A percentile compares a stretch with the other conserved stretches of the same genome.
Conservation (phyloP, 495 filamentous ascomycete genomes). For the Penicillium simplicissimum region DNA sequence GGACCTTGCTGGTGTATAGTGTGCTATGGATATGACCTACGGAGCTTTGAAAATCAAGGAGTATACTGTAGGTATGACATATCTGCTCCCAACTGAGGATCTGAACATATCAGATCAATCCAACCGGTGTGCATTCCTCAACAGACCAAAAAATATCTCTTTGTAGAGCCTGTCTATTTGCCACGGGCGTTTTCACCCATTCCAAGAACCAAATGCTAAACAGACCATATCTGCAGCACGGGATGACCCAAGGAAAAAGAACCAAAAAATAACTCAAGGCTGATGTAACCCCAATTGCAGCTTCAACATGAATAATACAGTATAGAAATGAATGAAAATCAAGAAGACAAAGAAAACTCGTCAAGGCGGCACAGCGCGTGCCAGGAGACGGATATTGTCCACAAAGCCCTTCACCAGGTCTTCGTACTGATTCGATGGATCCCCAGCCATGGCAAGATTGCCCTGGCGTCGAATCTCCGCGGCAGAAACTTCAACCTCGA, state of each 20-base stretch:
- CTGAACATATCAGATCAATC: background rate
- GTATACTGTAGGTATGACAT: no score
- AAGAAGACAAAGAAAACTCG: conserved; percentile 9
- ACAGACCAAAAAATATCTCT: background rate
- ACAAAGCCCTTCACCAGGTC: conserved; percentile 78
- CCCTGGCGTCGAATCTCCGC: conserved; percentile 70
- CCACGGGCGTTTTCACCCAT: conserved; percentile 1
- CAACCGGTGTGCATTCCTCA: background rate
- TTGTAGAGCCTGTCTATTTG: conserved; percentile 14
- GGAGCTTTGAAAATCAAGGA: background rate
- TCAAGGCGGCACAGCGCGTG: conserved; percentile 50
- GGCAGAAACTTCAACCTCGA: conserved; percentile 80
- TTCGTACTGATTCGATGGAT: conserved; percentile 65
- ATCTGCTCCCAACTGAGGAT: no score
- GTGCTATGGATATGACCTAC: background rate
- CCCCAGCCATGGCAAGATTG: conserved; percentile 51
- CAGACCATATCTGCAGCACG: conserved; percentile 21
- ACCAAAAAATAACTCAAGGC: conserved; percentile 2
- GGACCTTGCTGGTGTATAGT: background rate
- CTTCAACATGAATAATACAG: conserved; percentile 23
- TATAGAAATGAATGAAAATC: background rate
- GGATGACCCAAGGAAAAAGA: background rate
- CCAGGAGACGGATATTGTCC: conserved; percentile 76
- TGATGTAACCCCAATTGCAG: conserved; percentile 5
- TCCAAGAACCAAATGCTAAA: conserved; percentile 20